Conservation (phyloP, 305 asterid species). For the Fraxinus floribunda region DNA sequence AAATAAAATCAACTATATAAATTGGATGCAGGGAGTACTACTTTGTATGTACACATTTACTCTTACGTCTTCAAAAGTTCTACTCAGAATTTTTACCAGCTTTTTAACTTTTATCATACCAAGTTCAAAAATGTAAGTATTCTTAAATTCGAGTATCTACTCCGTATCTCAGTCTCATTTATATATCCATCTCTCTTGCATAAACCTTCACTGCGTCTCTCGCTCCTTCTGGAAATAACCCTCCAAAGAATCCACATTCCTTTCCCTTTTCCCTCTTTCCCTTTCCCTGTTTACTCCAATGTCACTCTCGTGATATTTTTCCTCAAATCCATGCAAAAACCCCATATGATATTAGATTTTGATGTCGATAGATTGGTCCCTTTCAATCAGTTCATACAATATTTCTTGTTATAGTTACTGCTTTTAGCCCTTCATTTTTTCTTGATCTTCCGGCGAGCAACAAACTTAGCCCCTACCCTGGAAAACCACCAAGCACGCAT, state of each 20-base stretch:
- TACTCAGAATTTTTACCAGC: not conserved
- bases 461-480: not conserved
- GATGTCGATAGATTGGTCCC: conserved; percentile 66
- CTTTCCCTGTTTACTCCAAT: conserved; percentile 20
- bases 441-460: conserved; percentile 26
- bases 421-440: conserved; percentile 10
- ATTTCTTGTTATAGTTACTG: not conserved
- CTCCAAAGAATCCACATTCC: not conserved
- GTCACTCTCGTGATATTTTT: conserved; percentile 13
- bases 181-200: not conserved
- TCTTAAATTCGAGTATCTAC: not conserved
- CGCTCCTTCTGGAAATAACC: not conserved
- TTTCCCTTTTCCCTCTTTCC: not conserved
- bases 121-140: not conserved
- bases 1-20: too few relatives aligned
- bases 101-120: not conserved
- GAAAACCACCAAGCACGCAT: not conserved
- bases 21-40: not conserved
- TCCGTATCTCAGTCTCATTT: not conserved
- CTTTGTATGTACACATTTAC: not conserved
- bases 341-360: conserved; percentile 17
- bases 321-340: not conserved
- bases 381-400: conserved; percentile 35
- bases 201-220: not conserved
- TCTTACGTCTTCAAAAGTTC: not conserved